These are phyloP conservation scores for Cenchrus fungigraminus DNA, from an alignment of 176 grass and related monocot genomes.

Conservation along the genomic window DNA sequence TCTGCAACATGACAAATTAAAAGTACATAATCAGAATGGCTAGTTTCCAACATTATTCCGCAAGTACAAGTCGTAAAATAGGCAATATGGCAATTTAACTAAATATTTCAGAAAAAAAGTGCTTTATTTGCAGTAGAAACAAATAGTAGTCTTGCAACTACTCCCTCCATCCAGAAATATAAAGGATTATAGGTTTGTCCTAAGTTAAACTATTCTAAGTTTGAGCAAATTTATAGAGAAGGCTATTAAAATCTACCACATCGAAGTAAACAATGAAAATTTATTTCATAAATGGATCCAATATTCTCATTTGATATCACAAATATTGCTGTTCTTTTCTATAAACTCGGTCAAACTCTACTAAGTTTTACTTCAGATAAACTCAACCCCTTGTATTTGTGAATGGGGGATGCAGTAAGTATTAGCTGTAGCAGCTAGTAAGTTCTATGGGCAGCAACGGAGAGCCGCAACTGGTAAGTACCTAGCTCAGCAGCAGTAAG, in stretches of 20 bases:
- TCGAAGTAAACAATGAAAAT: too few relatives aligned
- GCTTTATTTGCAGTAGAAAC: neutral
- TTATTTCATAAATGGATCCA: too few relatives aligned
- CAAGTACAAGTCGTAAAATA: neutral
- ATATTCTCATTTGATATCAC: too few relatives aligned
- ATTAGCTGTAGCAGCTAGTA: neutral
- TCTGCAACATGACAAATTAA: conserved; percentile 51
- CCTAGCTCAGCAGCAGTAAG: neutral
- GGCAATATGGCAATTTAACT: neutral
- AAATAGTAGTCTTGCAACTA: neutral
- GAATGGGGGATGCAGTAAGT: neutral
- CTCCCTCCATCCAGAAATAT: too few relatives aligned
- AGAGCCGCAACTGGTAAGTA: neutral
- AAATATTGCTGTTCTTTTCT: too few relatives aligned
- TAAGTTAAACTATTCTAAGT: too few relatives aligned
- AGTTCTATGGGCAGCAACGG: neutral
- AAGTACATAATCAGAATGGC: neutral
- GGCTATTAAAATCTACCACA: too few relatives aligned
- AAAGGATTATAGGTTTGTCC: too few relatives aligned
- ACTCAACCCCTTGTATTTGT: too few relatives aligned
- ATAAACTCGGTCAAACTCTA: too few relatives aligned
- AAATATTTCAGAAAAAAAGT: neutral
- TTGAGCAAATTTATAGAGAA: too few relatives aligned
- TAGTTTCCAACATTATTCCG: neutral
- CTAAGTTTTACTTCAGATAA: too few relatives aligned